Conservation (phyloP, 768 basidiomycete species). For the Lanmaoa rubissima region DNA sequence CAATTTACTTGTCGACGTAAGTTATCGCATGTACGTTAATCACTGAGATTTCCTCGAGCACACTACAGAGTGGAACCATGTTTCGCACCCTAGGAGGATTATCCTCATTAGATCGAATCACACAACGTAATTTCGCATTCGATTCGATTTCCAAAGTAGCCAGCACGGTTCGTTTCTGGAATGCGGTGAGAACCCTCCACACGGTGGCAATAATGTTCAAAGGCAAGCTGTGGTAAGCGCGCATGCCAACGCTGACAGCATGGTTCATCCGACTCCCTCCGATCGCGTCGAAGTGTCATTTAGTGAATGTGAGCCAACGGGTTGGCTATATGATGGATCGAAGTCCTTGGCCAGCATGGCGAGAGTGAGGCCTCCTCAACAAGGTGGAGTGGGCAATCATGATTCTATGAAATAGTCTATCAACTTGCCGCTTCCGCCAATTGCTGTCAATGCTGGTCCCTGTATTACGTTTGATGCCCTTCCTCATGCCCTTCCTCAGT, state of each 20-base stretch:
- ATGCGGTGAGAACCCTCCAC: background rate
- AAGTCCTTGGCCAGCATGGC: background rate
- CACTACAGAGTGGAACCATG: background rate
- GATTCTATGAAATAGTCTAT: background rate
- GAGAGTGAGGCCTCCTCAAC: background rate
- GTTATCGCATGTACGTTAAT: background rate
- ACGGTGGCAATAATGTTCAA: background rate
- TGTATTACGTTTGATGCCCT: background rate
- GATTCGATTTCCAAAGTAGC: conserved; percentile 2
- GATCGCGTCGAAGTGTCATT: background rate
- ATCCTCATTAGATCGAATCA: background rate
- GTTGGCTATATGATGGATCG: conserved; percentile 2
- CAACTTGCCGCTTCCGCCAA: too few species aligned
- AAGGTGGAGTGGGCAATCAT: background rate
- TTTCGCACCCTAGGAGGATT: background rate
- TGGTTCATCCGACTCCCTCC: background rate
- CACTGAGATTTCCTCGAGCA: background rate
- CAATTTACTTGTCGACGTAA: background rate
- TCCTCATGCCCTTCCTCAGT: too few species aligned
- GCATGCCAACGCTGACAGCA: conserved; percentile 10
- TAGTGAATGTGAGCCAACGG: background rate
- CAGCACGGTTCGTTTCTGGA: conserved; percentile 5
- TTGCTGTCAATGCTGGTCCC: background rate
- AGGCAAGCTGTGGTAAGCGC: conserved; percentile 9
- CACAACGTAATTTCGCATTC: background rate